Percentiles rank a stretch among this genome's conserved stretches.
These are phyloP conservation scores for Taphrina pruni DNA, from an alignment of 1,139 yeast genomes.

Conservation along the genomic window DNA sequence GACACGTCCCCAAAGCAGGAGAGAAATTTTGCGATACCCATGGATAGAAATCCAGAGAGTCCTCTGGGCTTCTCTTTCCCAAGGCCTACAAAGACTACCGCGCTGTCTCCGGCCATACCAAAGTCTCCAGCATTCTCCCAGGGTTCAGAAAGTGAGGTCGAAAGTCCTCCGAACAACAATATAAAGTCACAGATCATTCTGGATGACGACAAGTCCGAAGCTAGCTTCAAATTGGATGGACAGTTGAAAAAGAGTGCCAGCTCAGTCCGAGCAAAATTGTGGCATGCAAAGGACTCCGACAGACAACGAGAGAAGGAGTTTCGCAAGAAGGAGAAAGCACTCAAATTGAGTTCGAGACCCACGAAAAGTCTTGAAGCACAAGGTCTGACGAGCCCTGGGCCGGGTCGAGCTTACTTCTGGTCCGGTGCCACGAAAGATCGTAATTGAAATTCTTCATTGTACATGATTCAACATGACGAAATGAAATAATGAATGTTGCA, in stretches of 20 bases:
- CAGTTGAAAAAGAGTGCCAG: constrained; percentile 32
- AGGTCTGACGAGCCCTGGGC: constrained; percentile 7
- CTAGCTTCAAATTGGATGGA: constrained; percentile 39
- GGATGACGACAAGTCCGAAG: constrained; percentile 36
- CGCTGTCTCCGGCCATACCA: not conserved
- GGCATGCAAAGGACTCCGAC: constrained; percentile 33
- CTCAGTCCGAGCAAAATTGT: constrained; percentile 26
- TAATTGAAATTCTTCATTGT: not conserved
- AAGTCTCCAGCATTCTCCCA: constrained; percentile 24
- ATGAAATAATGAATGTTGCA: not conserved
- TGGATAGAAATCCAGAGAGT: constrained; percentile 23
- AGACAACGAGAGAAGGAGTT: constrained; percentile 23
- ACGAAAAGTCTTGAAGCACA: constrained; percentile 4
- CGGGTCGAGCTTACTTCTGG: constrained; percentile 21
- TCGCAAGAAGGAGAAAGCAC: constrained; percentile 11
- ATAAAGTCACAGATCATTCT: constrained; percentile 13
- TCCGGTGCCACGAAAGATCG: constrained; percentile 7
- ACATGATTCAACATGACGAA: not conserved
- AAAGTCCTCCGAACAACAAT: not conserved
- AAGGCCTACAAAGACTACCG: constrained; percentile 15
- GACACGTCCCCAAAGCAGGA: constrained; percentile 31
- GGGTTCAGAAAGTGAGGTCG: constrained; percentile 31
- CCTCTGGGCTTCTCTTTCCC: constrained; percentile 35
- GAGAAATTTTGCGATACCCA: not conserved
- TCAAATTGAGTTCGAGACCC: constrained; percentile 1